Evolutionary conservation across 2,329 filamentous ascomycete genomes (phyloP), one percentile per base, ranked within the genome.

Genomic region (Hortaea werneckii): DNA sequence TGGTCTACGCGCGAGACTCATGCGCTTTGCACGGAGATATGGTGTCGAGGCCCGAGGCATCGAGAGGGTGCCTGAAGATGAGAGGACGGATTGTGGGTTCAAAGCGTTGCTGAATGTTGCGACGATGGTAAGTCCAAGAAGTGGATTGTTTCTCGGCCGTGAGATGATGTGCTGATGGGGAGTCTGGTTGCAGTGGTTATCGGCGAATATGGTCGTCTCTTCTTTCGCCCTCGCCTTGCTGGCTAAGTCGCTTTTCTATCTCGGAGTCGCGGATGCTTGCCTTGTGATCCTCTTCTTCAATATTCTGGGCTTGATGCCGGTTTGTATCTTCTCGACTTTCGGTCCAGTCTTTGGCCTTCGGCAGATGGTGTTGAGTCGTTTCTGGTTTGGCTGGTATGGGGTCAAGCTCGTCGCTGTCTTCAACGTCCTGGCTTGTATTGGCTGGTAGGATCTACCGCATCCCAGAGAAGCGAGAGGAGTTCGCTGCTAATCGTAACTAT

Each of bases 351-450:
- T 87, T 53, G 85, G 85, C 4, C 71, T 88, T 52, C 78, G 85
- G 45, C 85, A 88, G 60, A 87, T 89, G 80, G 82, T 88, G 1
- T 71, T 89, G n/a, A 80, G 82, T 8, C 74, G 85, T 32, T 88
- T 83, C 66, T 88, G 75, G 67, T 88, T 87, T 61, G 85, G 85
- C 11, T 63, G 59, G 58, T 61, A 58, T 54, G 61, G 60, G 32
- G 60, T 62, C 38, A 62, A 61, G 47, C 47, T 62, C 39, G 60
- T 79, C 82, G 67, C 47, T 63, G 74, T 68, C 37, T 51, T 54
- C 44, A 53, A 54, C 37, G 34, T 52, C 5, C n/a, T 50, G 11
- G 47, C 50, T 10, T 49, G 49, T 27, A 50, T 48, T 29, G 46
- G 49, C 13, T 49, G 45, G 45, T 49, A 7, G 32, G 13, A 39